phyloP scores from a whole-genome alignment of 441 rosid species.

The Pelargonium australe region DNA sequence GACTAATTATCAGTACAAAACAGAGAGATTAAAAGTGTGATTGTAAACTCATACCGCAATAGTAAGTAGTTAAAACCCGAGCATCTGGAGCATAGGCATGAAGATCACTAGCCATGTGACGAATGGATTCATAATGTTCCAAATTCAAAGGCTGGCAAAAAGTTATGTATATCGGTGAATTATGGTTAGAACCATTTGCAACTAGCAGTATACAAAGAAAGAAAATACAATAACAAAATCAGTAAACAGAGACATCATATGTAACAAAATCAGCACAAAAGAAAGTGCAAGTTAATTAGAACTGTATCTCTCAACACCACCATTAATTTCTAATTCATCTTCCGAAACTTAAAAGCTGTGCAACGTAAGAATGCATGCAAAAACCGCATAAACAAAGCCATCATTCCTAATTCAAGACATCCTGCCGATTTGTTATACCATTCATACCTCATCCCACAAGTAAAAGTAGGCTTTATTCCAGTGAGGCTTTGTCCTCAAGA shows the following conservation, averaged over 20 bases:
- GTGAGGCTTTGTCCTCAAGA: slow-evolving; percentile 73
- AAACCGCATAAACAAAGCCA: slow-evolving; percentile 3
- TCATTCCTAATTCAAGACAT: not conserved
- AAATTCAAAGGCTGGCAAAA: slow-evolving; percentile 75
- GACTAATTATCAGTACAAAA: slow-evolving; percentile 2
- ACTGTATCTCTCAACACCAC: slow-evolving; percentile 8
- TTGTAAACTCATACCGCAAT: slow-evolving; percentile 53
- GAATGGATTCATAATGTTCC: slow-evolving; percentile 73
- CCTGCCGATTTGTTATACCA: not conserved
- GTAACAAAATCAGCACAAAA: not conserved
- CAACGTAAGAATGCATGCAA: not conserved
- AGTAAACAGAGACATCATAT: not conserved
- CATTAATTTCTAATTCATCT: slow-evolving; percentile 1
- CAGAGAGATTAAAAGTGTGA: slow-evolving; percentile 6
- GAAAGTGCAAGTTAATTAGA: not conserved
- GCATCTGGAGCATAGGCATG: slow-evolving; percentile 91
- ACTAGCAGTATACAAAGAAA: slow-evolving; percentile 10
- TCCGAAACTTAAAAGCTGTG: not conserved
- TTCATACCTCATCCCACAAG: slow-evolving; percentile 84
- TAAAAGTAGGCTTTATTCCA: slow-evolving; percentile 95
- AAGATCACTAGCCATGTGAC: slow-evolving; percentile 78
- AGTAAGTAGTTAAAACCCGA: slow-evolving; percentile 85
- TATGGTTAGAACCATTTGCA: slow-evolving; percentile 1
- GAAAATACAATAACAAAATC: not conserved
- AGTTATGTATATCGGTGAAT: slow-evolving; percentile 11